These are phyloP conservation scores for Fusarium sp. DNA, from an alignment of 2,329 filamentous ascomycete genomes.

Conservation along the genomic window DNA sequence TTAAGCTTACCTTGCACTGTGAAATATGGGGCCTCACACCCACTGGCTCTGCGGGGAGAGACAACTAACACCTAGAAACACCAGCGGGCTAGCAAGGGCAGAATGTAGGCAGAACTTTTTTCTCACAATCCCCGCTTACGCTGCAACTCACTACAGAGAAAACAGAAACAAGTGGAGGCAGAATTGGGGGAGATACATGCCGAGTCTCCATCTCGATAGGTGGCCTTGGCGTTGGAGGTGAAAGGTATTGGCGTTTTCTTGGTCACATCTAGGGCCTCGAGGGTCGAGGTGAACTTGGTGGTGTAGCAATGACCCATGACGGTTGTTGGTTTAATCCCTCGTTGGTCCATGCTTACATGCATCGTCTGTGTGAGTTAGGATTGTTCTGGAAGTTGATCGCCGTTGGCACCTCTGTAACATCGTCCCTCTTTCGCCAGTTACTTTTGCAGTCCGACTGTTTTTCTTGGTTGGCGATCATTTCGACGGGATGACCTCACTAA, in stretches of 20 bases:
- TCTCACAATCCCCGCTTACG: not conserved
- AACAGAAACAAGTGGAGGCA: not conserved
- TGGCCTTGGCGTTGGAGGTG: constrained; percentile 13
- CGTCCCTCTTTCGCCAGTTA: not conserved
- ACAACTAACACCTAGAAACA: not conserved
- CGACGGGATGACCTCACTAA: constrained; percentile 28
- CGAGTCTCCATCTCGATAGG: constrained; percentile 2
- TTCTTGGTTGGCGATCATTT: constrained; percentile 6
- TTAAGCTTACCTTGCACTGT: constrained; percentile 31
- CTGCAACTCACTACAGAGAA: not conserved
- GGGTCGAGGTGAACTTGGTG: not conserved
- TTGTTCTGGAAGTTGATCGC: constrained; percentile 16
- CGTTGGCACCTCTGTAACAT: constrained; percentile 26
- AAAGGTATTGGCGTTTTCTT: not conserved
- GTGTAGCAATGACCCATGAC: not conserved
- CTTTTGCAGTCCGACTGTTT: not conserved
- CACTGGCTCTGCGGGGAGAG: not conserved
- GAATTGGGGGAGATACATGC: constrained; percentile 2
- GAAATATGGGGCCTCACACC: constrained; percentile 17
- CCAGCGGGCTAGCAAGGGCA: not conserved
- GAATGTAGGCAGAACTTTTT: not conserved
- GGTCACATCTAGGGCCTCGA: not conserved
- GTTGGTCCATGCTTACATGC: constrained; percentile 25
- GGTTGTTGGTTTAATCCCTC: constrained; percentile 18
- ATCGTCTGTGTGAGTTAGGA: not conserved